Base-by-base conservation (phyloP, 768 basidiomycete genomes). In the Lenzites betulinus region DNA sequence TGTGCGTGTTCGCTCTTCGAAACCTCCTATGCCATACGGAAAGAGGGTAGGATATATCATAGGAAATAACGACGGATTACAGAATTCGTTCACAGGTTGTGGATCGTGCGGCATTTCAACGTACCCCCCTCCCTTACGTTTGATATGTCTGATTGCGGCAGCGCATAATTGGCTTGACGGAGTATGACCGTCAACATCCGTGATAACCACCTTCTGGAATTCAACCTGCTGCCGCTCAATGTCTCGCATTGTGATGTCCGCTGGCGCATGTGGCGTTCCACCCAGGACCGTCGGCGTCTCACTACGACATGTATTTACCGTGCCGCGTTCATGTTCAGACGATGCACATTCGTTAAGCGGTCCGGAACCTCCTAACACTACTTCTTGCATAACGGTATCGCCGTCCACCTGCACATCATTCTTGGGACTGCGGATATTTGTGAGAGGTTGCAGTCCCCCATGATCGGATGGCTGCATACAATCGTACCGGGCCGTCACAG, bases 11-110 rank as follows among this genome's bases (percentile, higher is more conserved):
- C 16, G 18, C 58, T 81, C 67, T 55, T 81, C 74, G 60, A 78
- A 76, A 1, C 79, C 79, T 1, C 80, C 78, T 22, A 74, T 60
- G 0, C 80, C 77, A 66, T 73, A 80, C 0, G 79, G 79, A 67
- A 75, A 80, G 0, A 82, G 53, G 0, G 77, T 76, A 1, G 79
- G 78, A 65, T 76, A 80, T 18, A 78, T 72, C 59, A 67, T 70
- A 1, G 78, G 77, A 47, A 81, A 76, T 18, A 80, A 43, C 6
- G 41, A 9, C 1, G 73, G 73, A 60, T 79, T 77, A 30, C 61
- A 61, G 64, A 76, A 78, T 51, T 78, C 75, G 63, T 75, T 75
- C 0, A 69, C 69, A 6, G 75, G 73, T 4, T 26, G 13, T 15
- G 68, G 55, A 20, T 62, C 73, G 64, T 77, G 78, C 3, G 68